Evolutionary conservation across 805 yeast species (phyloP).

Genomic region (Suhomyces kilbournensis): DNA sequence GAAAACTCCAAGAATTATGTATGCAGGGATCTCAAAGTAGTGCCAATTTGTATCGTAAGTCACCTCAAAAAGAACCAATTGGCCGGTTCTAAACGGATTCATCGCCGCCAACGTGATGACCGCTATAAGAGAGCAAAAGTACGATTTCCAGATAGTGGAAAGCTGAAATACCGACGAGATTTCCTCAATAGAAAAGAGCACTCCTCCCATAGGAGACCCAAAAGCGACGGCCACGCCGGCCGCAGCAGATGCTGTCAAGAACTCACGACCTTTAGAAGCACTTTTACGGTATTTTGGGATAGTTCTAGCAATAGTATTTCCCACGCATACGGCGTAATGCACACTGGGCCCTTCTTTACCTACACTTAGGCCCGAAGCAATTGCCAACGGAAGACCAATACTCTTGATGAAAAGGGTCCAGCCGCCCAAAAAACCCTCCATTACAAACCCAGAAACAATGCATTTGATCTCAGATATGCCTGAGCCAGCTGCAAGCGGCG

Average conservation of each 20-base stretch:
- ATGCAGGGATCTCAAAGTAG: conserved; percentile 77
- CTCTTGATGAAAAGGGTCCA: conserved; percentile 73
- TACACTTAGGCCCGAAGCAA: conserved; percentile 87
- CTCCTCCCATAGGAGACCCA: conserved; percentile 97
- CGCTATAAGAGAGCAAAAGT: conserved; percentile 86
- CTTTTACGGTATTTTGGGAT: conserved; percentile 45
- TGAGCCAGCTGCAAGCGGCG: conserved; percentile 94
- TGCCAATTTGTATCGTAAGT: conserved; percentile 85
- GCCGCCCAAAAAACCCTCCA: conserved; percentile 72
- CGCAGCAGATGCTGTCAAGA: conserved; percentile 86
- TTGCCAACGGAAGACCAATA: conserved; percentile 81
- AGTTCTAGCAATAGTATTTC: conserved; percentile 65
- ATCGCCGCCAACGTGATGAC: conserved; percentile 74
- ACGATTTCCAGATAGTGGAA: conserved; percentile 84
- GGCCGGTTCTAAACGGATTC: conserved; percentile 94
- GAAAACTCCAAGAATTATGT: conserved; percentile 74
- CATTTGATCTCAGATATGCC: conserved; percentile 97
- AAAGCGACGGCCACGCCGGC: conserved; percentile 99
- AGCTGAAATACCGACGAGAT: conserved; percentile 72
- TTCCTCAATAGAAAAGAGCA: conserved; percentile 88
- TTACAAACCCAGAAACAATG: conserved; percentile 84
- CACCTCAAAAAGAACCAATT: conserved; percentile 90
- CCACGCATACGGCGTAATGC: conserved; percentile 97
- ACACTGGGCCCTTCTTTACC: conserved; percentile 99
- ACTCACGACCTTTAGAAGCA: conserved; percentile 50